These are phyloP conservation scores for Cyclanthera cordifolia DNA, from an alignment of 306 rosid genomes.

Conservation along the genomic window DNA sequence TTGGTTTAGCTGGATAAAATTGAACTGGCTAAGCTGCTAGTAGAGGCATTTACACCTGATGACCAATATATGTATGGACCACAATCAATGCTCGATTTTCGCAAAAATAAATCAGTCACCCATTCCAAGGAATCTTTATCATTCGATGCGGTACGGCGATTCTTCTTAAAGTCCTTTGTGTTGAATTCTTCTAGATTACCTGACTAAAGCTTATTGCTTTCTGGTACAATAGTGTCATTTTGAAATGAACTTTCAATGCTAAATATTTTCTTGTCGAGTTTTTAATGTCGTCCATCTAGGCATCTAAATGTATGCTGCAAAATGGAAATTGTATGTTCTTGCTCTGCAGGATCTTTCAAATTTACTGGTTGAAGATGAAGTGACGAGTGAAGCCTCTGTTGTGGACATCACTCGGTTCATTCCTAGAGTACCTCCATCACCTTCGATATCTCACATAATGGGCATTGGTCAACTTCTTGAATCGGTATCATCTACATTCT, in stretches of 20 bases:
- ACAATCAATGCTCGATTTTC: constrained; percentile 45
- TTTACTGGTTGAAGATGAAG: constrained; percentile 60
- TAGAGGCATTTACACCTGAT: constrained; percentile 64
- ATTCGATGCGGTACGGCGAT: constrained; percentile 39
- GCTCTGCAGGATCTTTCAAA: constrained; percentile 55
- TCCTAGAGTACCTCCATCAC: constrained; percentile 50
- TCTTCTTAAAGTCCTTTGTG: neutral
- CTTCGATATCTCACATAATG: constrained; percentile 51
- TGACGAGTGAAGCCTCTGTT: constrained; percentile 71
- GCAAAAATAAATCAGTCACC: constrained; percentile 23
- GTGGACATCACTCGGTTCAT: constrained; percentile 55
- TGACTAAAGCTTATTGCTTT: too few relatives aligned
- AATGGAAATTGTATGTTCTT: neutral
- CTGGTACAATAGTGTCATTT: too few relatives aligned
- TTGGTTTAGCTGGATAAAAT: constrained; percentile 53
- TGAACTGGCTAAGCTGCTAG: constrained; percentile 45
- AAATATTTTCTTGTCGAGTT: neutral
- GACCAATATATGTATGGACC: constrained; percentile 83
- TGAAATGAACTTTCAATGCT: too few relatives aligned
- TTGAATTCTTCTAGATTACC: too few relatives aligned
- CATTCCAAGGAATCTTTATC: constrained; percentile 43
- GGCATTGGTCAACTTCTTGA: constrained; percentile 89
- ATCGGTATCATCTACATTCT: constrained; percentile 40
- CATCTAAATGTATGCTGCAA: neutral
- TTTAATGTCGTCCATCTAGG: neutral